Conservation (phyloP, 306 rosid species). For the Ochetophila trinervis region DNA sequence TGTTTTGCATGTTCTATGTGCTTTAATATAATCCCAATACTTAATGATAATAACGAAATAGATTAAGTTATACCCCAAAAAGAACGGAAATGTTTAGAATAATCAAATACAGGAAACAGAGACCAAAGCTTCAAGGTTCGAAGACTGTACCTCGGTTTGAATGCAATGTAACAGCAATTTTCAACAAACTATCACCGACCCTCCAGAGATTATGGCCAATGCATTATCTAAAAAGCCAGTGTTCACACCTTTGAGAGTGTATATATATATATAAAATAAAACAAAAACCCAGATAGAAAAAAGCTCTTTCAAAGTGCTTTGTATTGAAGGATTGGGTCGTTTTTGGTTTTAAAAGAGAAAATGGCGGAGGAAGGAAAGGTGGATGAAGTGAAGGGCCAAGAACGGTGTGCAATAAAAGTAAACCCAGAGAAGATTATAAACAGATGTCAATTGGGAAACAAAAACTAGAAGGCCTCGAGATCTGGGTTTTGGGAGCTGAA, state of each 20-base stretch:
- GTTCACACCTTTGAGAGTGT: constrained; percentile 30
- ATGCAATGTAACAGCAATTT: constrained; percentile 38
- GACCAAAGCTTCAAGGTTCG: constrained; percentile 31
- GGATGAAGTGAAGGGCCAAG: background rate
- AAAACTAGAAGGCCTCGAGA: constrained; percentile 45
- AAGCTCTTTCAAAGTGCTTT: constrained; percentile 43
- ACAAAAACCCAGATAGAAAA: background rate
- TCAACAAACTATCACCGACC: constrained; percentile 61
- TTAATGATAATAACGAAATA: constrained; percentile 8
- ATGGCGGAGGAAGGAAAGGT: constrained; percentile 59
- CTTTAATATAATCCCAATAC: constrained; percentile 19
- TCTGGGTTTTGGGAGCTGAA: constrained; percentile 35
- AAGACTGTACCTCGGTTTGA: constrained; percentile 40
- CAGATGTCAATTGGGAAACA: constrained; percentile 31
- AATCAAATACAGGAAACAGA: constrained; percentile 41
- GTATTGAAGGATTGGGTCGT: constrained; percentile 18
- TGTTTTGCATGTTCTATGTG: constrained; percentile 32
- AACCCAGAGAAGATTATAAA: constrained; percentile 12
- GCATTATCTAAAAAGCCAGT: constrained; percentile 33
- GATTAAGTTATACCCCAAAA: constrained; percentile 27
- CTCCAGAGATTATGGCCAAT: constrained; percentile 42
- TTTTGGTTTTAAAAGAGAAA: constrained; percentile 33
- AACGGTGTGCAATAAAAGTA: constrained; percentile 17
- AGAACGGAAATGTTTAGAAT: constrained; percentile 25
- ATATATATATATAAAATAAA: constrained; percentile 18